Percentiles rank a stretch among this genome's conserved stretches.
phyloP scores from a whole-genome alignment of 2,329 filamentous ascomycete genomes.

The Diaporthe longicolla region DNA sequence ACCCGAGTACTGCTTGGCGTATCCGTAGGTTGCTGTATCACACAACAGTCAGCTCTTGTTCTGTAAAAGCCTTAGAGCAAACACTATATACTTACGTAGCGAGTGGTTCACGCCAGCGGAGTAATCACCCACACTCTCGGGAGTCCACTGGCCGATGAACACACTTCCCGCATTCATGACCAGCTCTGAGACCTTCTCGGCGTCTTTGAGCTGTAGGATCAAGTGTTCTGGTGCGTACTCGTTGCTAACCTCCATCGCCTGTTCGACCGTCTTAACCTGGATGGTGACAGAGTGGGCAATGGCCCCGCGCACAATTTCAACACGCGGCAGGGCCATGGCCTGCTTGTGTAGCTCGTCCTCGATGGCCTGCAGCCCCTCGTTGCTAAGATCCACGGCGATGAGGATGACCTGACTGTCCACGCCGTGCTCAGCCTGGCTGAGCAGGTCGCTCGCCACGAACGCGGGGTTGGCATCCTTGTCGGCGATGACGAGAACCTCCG shows the following conservation, averaged over 20 bases:
- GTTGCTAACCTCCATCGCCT: constrained; percentile 88
- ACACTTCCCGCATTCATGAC: constrained; percentile 97
- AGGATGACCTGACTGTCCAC: constrained; percentile 96
- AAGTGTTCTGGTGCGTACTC: constrained; percentile 96
- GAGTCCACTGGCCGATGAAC: constrained; percentile 96
- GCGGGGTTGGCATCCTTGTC: constrained; percentile 90
- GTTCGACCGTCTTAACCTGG: constrained; percentile 76
- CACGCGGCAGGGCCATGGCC: constrained; percentile 87
- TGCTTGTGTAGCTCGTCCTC: constrained; percentile 93
- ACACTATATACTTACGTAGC: constrained; percentile 78
- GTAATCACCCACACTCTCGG: constrained; percentile 98
- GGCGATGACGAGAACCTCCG: constrained; percentile 95
- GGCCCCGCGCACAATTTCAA: constrained; percentile 91
- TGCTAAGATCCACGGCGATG: constrained; percentile 84
- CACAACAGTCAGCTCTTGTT: constrained; percentile 32
- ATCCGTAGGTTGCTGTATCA: constrained; percentile 88
- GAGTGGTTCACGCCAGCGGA: constrained; percentile 98
- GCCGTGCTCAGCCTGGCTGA: constrained; percentile 97
- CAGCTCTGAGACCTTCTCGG: constrained; percentile 79
- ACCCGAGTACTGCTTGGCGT: constrained; percentile 97
- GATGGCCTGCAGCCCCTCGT: constrained; percentile 82
- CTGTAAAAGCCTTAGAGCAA: not conserved
- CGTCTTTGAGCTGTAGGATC: constrained; percentile 88
- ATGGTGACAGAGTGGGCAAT: constrained; percentile 95
- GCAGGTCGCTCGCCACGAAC: constrained; percentile 94